Evolutionary conservation across 495 filamentous ascomycete genomes (phyloP).

Genomic region (Neurospora pannonica): DNA sequence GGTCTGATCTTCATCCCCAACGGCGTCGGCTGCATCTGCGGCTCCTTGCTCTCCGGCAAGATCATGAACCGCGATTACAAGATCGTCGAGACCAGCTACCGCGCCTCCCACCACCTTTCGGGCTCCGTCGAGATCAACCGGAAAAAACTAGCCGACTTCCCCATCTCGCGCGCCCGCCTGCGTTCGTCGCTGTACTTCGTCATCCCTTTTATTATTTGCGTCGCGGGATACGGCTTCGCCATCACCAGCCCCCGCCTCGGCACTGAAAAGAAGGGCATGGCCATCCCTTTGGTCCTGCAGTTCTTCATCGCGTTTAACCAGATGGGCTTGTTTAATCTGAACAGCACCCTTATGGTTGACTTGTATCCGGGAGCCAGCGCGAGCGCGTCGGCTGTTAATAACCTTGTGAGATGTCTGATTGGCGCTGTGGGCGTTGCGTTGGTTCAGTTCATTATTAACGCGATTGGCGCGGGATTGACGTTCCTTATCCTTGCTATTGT

Average conservation of each 20-base stretch:
- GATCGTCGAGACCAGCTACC: conserved; percentile 13
- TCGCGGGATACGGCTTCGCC: conserved; percentile 45
- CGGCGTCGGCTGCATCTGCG: conserved; percentile 17
- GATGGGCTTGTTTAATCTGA: conserved; percentile 32
- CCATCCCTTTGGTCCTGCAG: conserved; percentile 35
- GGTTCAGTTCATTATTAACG: conserved; percentile 50
- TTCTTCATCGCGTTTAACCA: conserved; percentile 38
- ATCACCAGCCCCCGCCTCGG: conserved; percentile 32
- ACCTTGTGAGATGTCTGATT: conserved; percentile 51
- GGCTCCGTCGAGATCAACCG: conserved; percentile 37
- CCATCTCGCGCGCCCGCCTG: conserved; percentile 53
- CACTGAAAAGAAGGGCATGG: conserved; percentile 22
- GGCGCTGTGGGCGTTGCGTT: conserved; percentile 53
- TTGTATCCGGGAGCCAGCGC: conserved; percentile 47
- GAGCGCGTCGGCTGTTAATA: conserved; percentile 56
- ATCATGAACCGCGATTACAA: conserved; percentile 20
- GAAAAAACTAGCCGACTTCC: conserved; percentile 47
- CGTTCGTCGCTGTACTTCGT: conserved; percentile 20
- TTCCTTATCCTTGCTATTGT: conserved; percentile 50
- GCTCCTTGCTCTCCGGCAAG: conserved; percentile 14
- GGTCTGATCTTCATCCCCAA: conserved; percentile 28
- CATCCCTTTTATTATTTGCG: conserved; percentile 21
- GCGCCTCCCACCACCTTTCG: conserved; percentile 30
- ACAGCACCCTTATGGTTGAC: conserved; percentile 50
- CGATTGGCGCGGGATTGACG: conserved; percentile 51